phyloP scores from a whole-genome alignment of 2,329 filamentous ascomycete genomes.

The Cladosporium halotolerans region DNA sequence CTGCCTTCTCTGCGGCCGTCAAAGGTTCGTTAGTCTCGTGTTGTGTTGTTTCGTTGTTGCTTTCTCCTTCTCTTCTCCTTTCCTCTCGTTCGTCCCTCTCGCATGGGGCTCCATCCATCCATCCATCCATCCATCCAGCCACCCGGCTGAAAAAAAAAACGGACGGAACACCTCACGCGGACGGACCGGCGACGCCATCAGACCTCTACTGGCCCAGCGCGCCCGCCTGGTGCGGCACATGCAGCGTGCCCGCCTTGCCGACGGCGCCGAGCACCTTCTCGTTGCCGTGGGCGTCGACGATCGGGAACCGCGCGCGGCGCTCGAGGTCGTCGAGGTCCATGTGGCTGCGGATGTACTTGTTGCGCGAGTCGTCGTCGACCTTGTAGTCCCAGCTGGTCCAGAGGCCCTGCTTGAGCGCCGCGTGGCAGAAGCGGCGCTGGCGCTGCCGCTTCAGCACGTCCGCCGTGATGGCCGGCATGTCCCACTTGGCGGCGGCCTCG shows the following conservation, averaged over 20 bases:
- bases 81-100: no score
- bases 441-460: constrained; percentile 73
- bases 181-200: background rate
- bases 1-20: no score
- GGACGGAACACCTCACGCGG: no score
- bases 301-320: constrained; percentile 65
- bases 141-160: background rate
- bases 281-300: constrained; percentile 41
- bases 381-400: constrained; percentile 84
- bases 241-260: constrained; percentile 19
- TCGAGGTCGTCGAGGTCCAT: constrained; percentile 76
- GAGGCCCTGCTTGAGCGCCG: constrained; percentile 66
- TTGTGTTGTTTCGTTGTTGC: no score
- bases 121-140: background rate
- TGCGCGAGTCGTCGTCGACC: constrained; percentile 57
- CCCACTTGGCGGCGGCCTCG: constrained; percentile 71
- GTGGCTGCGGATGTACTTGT: constrained; percentile 77
- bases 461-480: constrained; percentile 69
- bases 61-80: no score
- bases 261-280: constrained; percentile 20
- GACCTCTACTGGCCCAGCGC: constrained; percentile 27
- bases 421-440: constrained; percentile 70
- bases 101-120: background rate
- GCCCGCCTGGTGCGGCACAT: constrained; percentile 28
- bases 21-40: no score